phyloP scores from a whole-genome alignment of 176 grass and related monocot genomes.

The Oryza meridionalis region DNA sequence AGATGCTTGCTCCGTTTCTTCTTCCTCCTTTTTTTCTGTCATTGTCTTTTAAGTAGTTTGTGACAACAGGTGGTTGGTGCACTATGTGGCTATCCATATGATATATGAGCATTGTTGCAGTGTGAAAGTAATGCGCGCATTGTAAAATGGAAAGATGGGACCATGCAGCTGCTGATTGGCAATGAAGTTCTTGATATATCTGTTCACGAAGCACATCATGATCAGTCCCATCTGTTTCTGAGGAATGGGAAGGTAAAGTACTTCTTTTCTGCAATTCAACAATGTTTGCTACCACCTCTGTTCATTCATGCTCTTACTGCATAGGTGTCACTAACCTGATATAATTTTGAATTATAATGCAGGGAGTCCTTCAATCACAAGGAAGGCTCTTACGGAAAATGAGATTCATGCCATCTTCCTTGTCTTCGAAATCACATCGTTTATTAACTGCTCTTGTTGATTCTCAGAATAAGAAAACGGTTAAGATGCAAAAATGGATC shows the following conservation, averaged over 20 bases:
- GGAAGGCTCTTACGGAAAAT: slow-evolving; percentile 89
- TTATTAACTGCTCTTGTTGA: slow-evolving; percentile 94
- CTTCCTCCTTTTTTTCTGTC: background rate
- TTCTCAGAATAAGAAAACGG: slow-evolving; percentile 94
- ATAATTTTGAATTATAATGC: slow-evolving; percentile 42
- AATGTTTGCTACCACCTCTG: slow-evolving; percentile 19
- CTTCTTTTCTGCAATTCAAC: slow-evolving; percentile 18
- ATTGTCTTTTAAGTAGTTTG: slow-evolving; percentile 4
- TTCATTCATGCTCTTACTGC: slow-evolving; percentile 9
- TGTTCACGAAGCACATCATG: slow-evolving; percentile 82
- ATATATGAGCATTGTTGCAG: slow-evolving; percentile 48
- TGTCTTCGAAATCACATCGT: slow-evolving; percentile 90
- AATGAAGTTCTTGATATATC: slow-evolving; percentile 99
- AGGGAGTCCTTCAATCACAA: slow-evolving; percentile 98
- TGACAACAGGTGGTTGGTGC: background rate
- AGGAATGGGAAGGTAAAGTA: slow-evolving; percentile 71
- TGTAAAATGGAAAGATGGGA: slow-evolving; percentile 99
- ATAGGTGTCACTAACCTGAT: slow-evolving; percentile 36
- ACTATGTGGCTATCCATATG: slow-evolving; percentile 23
- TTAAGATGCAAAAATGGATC: slow-evolving; percentile 95
- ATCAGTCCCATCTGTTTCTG: slow-evolving; percentile 94
- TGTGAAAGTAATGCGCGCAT: slow-evolving; percentile 94
- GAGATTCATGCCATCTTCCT: slow-evolving; percentile 98
- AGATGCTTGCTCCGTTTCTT: background rate
- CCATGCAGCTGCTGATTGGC: slow-evolving; percentile 86